These are phyloP conservation scores for Yamadazyma phyllophila DNA, from an alignment of 805 yeast species.

Conservation along the genomic window DNA sequence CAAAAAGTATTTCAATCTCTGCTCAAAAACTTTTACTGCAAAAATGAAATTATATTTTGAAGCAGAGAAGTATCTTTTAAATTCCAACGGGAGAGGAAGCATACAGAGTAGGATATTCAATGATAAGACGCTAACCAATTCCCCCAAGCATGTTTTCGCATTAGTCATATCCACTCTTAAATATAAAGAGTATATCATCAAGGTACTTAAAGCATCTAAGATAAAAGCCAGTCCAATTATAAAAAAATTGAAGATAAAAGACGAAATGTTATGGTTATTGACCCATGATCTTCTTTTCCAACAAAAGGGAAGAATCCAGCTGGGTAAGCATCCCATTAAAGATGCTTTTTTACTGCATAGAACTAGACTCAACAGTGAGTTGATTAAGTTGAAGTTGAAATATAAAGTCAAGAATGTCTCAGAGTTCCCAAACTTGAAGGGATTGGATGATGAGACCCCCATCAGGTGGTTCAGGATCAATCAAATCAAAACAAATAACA, in stretches of 20 bases:
- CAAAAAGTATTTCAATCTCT: neutral
- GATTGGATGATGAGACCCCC: constrained; percentile 58
- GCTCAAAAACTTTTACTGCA: neutral
- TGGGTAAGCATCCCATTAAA: constrained; percentile 85
- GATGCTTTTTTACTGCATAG: constrained; percentile 76
- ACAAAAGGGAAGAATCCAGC: constrained; percentile 75
- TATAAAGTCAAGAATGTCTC: constrained; percentile 58
- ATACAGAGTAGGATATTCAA: constrained; percentile 39
- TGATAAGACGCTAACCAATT: constrained; percentile 31
- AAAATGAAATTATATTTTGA: constrained; percentile 44
- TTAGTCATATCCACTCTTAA: constrained; percentile 74
- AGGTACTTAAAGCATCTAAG: constrained; percentile 64
- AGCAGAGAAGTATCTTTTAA: constrained; percentile 35
- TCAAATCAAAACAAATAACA: constrained; percentile 48
- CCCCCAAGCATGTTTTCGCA: constrained; percentile 87
- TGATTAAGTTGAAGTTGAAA: constrained; percentile 72
- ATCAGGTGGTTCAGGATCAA: constrained; percentile 81
- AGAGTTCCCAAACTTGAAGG: constrained; percentile 37
- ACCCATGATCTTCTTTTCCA: constrained; percentile 81
- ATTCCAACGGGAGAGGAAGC: constrained; percentile 21
- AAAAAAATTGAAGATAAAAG: constrained; percentile 43
- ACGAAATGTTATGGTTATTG: constrained; percentile 57
- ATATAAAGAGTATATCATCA: constrained; percentile 61
- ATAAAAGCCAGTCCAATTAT: constrained; percentile 53
- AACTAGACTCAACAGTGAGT: constrained; percentile 79